Evolutionary conservation across 1,139 yeast species (phyloP), one percentile per base, ranked within the genome.

Genomic region (Candida glucosophila): DNA sequence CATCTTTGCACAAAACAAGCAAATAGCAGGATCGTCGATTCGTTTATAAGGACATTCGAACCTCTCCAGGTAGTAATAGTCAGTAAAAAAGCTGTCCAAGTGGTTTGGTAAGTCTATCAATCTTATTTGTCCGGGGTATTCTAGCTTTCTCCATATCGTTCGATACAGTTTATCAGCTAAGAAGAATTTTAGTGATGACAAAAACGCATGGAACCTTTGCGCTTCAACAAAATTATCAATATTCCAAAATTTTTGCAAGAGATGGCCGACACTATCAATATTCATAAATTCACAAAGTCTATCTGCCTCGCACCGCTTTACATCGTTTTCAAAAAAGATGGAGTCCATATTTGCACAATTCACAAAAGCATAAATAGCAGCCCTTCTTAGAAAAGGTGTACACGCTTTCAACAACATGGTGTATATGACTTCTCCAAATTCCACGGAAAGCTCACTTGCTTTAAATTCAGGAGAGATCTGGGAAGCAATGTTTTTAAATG

Each of bases 21-120:
- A 90, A 8, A 90, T 60, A 0, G 95, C 95, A 0, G 95, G 93
- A 37, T 86, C 95, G 17, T 69, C 65, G 17, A 67, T 69, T n/a
- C 44, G 35, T 33, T 42, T 44, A 32, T 58, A 55, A 1, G 69
- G 70, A 25, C 57, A 56, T 25, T 55, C 52, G 16, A 54, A 58
- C 28, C 55, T 52, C 23, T 63, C 62, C 41, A 58, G 59, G 38
- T 73, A 71, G 32, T 72, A 63, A 31, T 66, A 61, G 17, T 69
- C 61, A 2, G 80, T 67, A 54, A 78, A 82, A 40, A 88, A 77
- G 23, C 62, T 65, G 38, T 85, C 93, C 27, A 82, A 49, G 26
- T 82, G 60, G n/a, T 59, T 53, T 0, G 94, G 94, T 15, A 83
- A 55, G 23, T 67, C 64, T 14, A 76, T 55, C 25, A 82, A 54